Percentiles rank a stretch among this genome's conserved stretches.
These are phyloP conservation scores for Cladophialophora chaetospira DNA, from an alignment of 2,329 filamentous ascomycete genomes.

Conservation along the genomic window DNA sequence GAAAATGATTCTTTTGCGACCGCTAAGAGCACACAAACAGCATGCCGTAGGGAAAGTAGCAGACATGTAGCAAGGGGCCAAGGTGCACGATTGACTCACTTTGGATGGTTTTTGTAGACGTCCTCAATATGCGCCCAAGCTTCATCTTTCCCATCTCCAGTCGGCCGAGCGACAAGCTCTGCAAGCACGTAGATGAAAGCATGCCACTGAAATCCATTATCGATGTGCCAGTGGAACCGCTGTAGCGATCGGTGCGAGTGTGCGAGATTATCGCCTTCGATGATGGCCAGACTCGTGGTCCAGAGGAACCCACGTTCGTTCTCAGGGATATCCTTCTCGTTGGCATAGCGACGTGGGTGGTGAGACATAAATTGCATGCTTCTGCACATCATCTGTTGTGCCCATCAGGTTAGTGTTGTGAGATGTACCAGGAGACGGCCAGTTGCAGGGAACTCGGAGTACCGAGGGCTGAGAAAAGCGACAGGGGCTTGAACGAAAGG, in stretches of 20 bases:
- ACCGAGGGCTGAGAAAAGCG: too few relatives aligned
- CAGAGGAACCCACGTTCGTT: slow-evolving; percentile 44
- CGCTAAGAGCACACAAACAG: too few relatives aligned
- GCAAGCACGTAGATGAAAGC: slow-evolving; percentile 47
- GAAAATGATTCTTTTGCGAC: too few relatives aligned
- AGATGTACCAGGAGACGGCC: too few relatives aligned
- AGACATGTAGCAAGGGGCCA: too few relatives aligned
- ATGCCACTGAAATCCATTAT: slow-evolving; percentile 16
- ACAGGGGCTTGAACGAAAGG: too few relatives aligned
- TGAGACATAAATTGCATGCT: slow-evolving; percentile 49
- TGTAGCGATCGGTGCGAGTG: slow-evolving; percentile 42
- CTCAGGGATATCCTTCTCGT: slow-evolving; percentile 34
- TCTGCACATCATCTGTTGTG: slow-evolving; percentile 43
- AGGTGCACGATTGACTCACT: slow-evolving; percentile 26
- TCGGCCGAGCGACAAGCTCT: slow-evolving; percentile 41
- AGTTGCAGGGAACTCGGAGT: too few relatives aligned
- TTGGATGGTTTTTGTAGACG: slow-evolving; percentile 46
- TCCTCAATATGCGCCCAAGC: slow-evolving; percentile 50
- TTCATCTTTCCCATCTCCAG: slow-evolving; percentile 37
- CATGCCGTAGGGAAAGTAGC: too few relatives aligned
- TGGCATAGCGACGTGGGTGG: slow-evolving; percentile 42
- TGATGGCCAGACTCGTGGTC: slow-evolving; percentile 39
- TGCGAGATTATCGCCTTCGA: slow-evolving; percentile 43
- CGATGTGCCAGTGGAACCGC: slow-evolving; percentile 45
- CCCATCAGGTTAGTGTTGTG: too few relatives aligned